Evolutionary conservation across 1,284 basidiomycete genomes (phyloP).

Genomic region (Ganoderma lingzhi): DNA sequence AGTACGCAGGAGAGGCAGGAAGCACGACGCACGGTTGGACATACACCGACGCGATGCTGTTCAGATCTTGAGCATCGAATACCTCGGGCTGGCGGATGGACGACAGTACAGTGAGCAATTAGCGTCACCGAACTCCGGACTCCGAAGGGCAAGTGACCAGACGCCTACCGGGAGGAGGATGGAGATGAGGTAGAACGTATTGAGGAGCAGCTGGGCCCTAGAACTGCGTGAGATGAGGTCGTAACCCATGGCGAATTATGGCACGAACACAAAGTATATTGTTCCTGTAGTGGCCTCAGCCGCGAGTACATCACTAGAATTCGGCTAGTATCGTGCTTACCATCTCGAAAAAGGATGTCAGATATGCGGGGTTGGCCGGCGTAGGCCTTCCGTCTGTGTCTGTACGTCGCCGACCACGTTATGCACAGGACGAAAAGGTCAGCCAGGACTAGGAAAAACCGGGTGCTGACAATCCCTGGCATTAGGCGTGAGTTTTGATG

Average conservation of each 20-base stretch:
- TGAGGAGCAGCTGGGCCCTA: conserved; percentile 4
- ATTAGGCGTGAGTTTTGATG: background rate
- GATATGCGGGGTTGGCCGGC: background rate
- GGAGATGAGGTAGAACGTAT: conserved; percentile 2
- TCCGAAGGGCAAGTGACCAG: background rate
- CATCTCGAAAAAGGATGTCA: conserved; percentile 8
- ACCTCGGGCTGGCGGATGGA: background rate
- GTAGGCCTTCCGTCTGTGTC: background rate
- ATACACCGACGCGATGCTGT: conserved; percentile 8
- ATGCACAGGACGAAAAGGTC: background rate
- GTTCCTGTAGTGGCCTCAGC: conserved; percentile 3
- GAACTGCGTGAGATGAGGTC: background rate
- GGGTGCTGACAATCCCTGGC: background rate
- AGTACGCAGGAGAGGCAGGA: background rate
- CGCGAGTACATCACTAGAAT: no score
- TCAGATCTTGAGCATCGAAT: conserved; percentile 2
- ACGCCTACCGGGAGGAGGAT: conserved; percentile 9
- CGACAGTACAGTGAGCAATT: background rate
- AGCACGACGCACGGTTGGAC: conserved; percentile 1
- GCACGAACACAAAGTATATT: conserved; percentile 16
- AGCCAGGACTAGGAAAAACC: conserved; percentile 2
- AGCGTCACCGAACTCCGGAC: background rate
- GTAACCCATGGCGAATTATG: no score
- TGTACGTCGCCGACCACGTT: conserved; percentile 4
- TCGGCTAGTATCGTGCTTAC: background rate